Evolutionary conservation across 2,329 filamentous ascomycete species (phyloP), one percentile per base, ranked within the genome.

Genomic region (Phialophora macrospora): DNA sequence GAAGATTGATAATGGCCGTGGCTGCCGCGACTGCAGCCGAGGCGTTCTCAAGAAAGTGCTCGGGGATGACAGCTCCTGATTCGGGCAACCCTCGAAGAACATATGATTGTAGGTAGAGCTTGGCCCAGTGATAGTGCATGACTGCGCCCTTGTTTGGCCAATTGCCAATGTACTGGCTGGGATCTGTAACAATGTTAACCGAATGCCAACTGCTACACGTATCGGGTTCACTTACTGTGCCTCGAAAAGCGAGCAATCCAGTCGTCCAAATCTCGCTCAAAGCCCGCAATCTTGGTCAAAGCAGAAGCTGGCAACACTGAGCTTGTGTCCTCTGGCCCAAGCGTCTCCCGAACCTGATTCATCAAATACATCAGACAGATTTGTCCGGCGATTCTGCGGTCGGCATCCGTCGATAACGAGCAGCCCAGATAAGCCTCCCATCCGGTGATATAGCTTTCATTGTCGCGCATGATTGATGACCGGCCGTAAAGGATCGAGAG

Each of bases 111-210:
- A 84, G 74, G 55, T 83, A 81, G 20, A 85, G 73, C 55, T 81
- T 79, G 55, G 81, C 83, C 70, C 83, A 84, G 71, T 84, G 76
- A 66, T 82, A 83, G 69, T 84, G 81, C 65, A 84, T 75, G 30
- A 77, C 76, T 6, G 83, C 81, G 26, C 80, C 82, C 72, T 83
- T 83, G 60, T 80, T 78, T 22, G 82, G 82, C 70, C 83, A 84
- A 58, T 78, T 76, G 46, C 80, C 78, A 41, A 84, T 77, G 67
- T 82, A 78, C 62, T 77, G 76, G 65, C 81, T 81, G 34, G 79
- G 78, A 55, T 75, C 81, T 83, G 63, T 32, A 59, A 6, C 26
- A 54, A 12, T 3, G 34, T 70, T n/a, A 71, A 63, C 26, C 55
- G 26, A 30, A 32, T 8, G 20, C 12, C 22, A 44, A 22, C 34